Evolutionary conservation across 768 basidiomycete genomes (phyloP), one percentile per base, ranked within the genome.

Genomic region (Rhodotorula taiwanensis): DNA sequence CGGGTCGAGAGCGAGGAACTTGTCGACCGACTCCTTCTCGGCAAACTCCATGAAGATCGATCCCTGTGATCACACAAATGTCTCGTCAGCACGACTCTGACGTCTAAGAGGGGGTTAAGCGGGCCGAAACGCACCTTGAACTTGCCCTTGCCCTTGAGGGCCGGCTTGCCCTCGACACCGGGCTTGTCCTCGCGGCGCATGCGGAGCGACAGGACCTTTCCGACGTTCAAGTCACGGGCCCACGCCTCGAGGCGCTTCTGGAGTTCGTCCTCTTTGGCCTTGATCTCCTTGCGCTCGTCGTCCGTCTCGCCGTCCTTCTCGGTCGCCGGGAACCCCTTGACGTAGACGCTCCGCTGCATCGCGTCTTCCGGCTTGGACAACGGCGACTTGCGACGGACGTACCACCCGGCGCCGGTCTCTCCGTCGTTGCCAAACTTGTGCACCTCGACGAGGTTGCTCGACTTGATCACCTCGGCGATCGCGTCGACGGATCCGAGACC

Each of bases 31-130:
- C 50, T 81, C 79, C 73, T 83, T 81, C 68, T 89, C 83, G 28
- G 83, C 79, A 73, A 88, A 98, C 77, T 97, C 94, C 43, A 83
- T 83, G 69, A 97, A 98, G n/a, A 93, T 87, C 14, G 92, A 95
- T 54, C 86, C 83, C 90, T 93, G 66, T 13, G 4, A 21, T 60
- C 20, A 51, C 34, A n/a, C 34, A 25, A 21, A 39, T 2, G 11
- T 44, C 13, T n/a, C 18, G 28, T 39, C 28, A 25, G 21, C 11
- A 2, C 10, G 27, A 16, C 13, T 8, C 18, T 16, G 23, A 25
- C n/a, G 10, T 18, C 27, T 14, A 6, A 25, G 20, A 43, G 20
- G 9, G 23, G 21, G 13, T 27, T n/a, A n/a, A 21, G 25, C 10
- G 34, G 25, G 2, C 5, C 1, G 9, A 20, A 5, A 34, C 66